Evolutionary conservation across 148 eudicot species (phyloP), one percentile per base, ranked within the genome.

Genomic region (Silene uniflora): DNA sequence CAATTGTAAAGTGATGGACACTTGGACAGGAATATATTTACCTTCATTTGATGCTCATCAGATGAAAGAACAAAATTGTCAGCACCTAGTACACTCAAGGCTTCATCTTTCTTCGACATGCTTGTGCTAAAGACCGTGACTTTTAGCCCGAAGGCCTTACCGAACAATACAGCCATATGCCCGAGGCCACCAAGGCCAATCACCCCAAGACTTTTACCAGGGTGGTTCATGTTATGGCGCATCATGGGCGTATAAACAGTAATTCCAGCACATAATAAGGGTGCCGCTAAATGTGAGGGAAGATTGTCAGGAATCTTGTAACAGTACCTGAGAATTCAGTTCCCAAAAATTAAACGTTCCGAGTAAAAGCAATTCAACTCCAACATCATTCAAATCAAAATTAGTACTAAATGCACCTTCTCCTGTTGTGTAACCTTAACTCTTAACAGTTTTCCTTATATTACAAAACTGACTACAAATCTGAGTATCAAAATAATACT

Each of bases 101-200:
- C 90, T 72, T 92, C 97, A 18, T 87, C 87, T 83, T 78, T 86
- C 85, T 90, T 90, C 12, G 92, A 85, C 18, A 73, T 67, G 73
- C 93, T 90, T 21, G 96, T 92, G 91, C 91, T 90, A 59, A 92
- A 84, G 71, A 90, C 97, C 0, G 96, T 89, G 18, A 92, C 97
- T 46, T 84, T 84, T 71, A 92, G 71, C 35, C 98, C 96, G 66
- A 90, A 92, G 59, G 98, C 95, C 82, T 92, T 92, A 17, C 98
- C 98, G 76, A 92, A 89, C 75, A 86, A 80, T 10, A 92, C 96
- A 4, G 91, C 98, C 89, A 90, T 81, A 87, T 89, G 98, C 44
- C 96, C 96, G 35, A 90, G 90, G 10, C 96, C 93, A 74, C 96
- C 96, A 0, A 92, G 90, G 22, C 98, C 96, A 59, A 92, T 74